Conservation (phyloP, 371 early-diverging fungal species). For the Zychaea mexicana region DNA sequence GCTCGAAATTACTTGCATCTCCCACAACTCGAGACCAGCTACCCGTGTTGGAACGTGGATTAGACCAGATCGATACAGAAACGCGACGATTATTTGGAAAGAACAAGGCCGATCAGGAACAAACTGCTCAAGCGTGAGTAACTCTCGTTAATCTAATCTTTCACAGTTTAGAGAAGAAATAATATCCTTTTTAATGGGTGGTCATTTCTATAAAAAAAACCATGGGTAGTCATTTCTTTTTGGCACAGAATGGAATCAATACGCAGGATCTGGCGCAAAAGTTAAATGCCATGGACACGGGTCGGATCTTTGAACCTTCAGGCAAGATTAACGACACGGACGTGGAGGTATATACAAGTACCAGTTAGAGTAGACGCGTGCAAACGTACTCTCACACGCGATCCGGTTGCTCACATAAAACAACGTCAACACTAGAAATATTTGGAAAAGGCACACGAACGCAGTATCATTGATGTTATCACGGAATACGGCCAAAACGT, state of each 20-base stretch:
- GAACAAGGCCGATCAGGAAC: constrained; percentile 20
- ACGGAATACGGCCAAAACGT: constrained; percentile 66
- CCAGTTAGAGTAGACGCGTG: constrained; percentile 71
- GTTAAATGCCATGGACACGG: constrained; percentile 60
- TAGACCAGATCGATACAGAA: constrained; percentile 13
- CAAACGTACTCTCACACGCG: too few relatives aligned
- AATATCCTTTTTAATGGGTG: background rate
- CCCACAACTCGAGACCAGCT: constrained; percentile 4
- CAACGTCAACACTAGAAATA: constrained; percentile 64
- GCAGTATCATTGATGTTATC: constrained; percentile 70
- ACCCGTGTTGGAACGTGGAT: constrained; percentile 11
- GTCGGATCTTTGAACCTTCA: constrained; percentile 68
- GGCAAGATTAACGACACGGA: constrained; percentile 72
- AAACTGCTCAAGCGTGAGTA: constrained; percentile 22
- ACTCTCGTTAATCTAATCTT: background rate
- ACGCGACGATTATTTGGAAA: constrained; percentile 10
- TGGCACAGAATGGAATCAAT: constrained; percentile 79
- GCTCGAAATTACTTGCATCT: constrained; percentile 19
- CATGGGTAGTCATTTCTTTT: constrained; percentile 50
- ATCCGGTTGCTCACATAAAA: too few relatives aligned
- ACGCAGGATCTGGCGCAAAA: constrained; percentile 62
- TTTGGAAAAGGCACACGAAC: constrained; percentile 74
- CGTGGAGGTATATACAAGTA: constrained; percentile 65
- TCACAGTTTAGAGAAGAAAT: background rate
- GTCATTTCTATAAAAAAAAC: background rate